Conservation (phyloP, 306 rosid species). For the Glycine latifolia region DNA sequence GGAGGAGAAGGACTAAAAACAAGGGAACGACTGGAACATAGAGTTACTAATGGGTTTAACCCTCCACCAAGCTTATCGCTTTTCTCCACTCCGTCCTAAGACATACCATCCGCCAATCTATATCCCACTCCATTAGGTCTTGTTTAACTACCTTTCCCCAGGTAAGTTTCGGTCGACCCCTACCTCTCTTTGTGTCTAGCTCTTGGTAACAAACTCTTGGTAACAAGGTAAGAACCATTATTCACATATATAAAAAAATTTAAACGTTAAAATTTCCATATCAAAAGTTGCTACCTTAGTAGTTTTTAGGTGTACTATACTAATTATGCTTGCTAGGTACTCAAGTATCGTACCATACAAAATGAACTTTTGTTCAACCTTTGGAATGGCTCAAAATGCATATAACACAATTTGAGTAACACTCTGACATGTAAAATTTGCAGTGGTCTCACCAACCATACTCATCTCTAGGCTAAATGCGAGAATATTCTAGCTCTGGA, state of each 20-base stretch:
- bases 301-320: constrained; percentile 21
- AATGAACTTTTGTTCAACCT: constrained; percentile 16
- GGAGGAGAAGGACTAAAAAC: no score
- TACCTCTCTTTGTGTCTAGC: no score
- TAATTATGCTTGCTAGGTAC: constrained; percentile 24
- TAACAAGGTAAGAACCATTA: constrained; percentile 38
- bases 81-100: no score
- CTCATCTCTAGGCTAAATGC: constrained; percentile 19
- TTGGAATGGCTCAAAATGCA: constrained; percentile 22
- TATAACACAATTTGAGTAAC: constrained; percentile 25
- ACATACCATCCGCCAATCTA: no score
- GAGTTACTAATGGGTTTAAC: no score
- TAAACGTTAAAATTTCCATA: constrained; percentile 18
- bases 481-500: constrained; percentile 26
- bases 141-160: no score
- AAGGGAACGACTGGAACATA: no score
- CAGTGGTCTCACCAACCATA: constrained; percentile 24
- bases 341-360: constrained; percentile 14
- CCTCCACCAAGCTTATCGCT: no score
- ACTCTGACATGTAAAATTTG: constrained; percentile 28
- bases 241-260: constrained; percentile 30
- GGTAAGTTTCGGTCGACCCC: no score
- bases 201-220: no score
- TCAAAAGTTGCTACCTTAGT: constrained; percentile 16
- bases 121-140: no score